A percentile compares a stretch with the other conserved stretches of the same genome.
Conservation (phyloP, 768 basidiomycete species). For the Porpolomopsis calyptriformis region DNA sequence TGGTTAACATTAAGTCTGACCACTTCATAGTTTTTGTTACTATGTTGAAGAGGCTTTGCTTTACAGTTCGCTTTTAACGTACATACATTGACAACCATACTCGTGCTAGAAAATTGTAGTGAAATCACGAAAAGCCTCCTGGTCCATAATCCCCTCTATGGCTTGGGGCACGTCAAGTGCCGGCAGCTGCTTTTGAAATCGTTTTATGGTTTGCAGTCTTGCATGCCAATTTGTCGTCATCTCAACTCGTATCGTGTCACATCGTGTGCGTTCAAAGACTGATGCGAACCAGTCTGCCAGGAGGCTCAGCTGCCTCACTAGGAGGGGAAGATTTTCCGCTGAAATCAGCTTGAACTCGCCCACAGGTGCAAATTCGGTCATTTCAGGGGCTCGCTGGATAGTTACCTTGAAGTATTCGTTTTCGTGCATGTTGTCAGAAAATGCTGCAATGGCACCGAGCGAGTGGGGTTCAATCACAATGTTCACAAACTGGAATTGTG, state of each 20-base stretch:
- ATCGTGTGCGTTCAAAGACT: conserved; percentile 65
- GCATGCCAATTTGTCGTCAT: conserved; percentile 84
- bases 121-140: conserved; percentile 48
- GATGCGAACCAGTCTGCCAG: conserved; percentile 86
- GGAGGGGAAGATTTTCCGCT: conserved; percentile 72
- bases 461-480: conserved; percentile 95
- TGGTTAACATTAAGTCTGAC: too few relatives aligned
- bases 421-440: conserved; percentile 74
- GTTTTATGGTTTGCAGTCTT: conserved; percentile 68
- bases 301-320: conserved; percentile 81
- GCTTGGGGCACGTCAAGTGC: conserved; percentile 17
- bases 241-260: conserved; percentile 61
- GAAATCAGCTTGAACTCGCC: conserved; percentile 94
- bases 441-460: conserved; percentile 71
- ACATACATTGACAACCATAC: too few relatives aligned
- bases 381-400: conserved; percentile 77
- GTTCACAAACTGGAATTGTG: conserved; percentile 95
- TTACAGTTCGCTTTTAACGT: too few relatives aligned
- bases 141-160: conserved; percentile 36
- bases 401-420: conserved; percentile 95
- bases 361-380: conserved; percentile 90
- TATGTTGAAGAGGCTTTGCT: too few relatives aligned
- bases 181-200: conserved; percentile 42
- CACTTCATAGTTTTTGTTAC: too few relatives aligned
- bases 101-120: conserved; percentile 26